Conservation (phyloP, 768 basidiomycete genomes). For the Macrolepiota fuliginosa region DNA sequence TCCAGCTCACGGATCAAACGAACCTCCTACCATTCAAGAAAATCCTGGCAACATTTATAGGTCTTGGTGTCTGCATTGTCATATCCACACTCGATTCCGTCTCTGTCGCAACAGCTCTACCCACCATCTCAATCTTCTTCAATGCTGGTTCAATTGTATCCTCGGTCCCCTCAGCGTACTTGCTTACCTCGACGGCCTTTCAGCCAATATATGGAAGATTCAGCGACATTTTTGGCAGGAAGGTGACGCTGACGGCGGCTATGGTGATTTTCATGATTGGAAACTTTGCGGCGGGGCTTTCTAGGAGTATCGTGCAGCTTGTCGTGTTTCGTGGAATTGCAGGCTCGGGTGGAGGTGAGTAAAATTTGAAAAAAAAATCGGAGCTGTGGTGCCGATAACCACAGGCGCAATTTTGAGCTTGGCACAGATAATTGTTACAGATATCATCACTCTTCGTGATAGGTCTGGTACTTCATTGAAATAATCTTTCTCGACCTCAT, state of each 20-base stretch:
- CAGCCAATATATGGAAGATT: constrained; percentile 62
- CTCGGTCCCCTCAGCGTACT: constrained; percentile 74
- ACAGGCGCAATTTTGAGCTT: constrained; percentile 63
- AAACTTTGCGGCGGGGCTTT: constrained; percentile 64
- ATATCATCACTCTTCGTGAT: constrained; percentile 69
- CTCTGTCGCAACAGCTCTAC: constrained; percentile 72
- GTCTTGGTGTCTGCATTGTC: constrained; percentile 58
- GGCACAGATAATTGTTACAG: constrained; percentile 69
- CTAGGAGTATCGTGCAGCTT: constrained; percentile 60
- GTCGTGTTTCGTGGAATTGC: constrained; percentile 70
- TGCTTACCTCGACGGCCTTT: constrained; percentile 64
- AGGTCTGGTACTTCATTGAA: constrained; percentile 33
- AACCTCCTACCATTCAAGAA: constrained; percentile 68
- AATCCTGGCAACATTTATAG: constrained; percentile 58
- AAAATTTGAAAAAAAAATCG: background rate
- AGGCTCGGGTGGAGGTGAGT: constrained; percentile 60
- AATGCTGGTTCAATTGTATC: constrained; percentile 59
- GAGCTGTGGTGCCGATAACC: background rate
- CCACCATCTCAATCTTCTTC: constrained; percentile 65
- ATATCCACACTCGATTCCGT: constrained; percentile 69
- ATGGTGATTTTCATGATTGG: constrained; percentile 65
- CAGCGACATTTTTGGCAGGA: constrained; percentile 68
- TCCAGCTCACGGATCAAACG: constrained; percentile 60
- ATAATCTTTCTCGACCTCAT: background rate
- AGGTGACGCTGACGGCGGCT: constrained; percentile 52